Evolutionary conservation across 192 early-diverging fungal genomes (phyloP).

Genomic region (Rhizophagus clarus): DNA sequence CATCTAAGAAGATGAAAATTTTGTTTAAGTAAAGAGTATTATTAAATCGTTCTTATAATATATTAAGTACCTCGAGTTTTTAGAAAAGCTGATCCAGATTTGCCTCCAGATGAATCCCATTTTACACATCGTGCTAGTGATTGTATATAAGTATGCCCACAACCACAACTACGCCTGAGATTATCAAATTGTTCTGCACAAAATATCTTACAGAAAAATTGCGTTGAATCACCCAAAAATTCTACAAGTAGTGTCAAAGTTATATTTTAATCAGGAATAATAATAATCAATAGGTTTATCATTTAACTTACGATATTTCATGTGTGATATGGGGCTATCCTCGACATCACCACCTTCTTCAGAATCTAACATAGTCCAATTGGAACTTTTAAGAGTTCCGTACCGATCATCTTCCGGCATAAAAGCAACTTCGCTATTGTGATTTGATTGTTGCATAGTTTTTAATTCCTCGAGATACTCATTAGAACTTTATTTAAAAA

Average conservation of each 20-base stretch:
- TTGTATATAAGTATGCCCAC: slow-evolving; percentile 81
- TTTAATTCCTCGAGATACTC: slow-evolving; percentile 72
- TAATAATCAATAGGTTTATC: not conserved
- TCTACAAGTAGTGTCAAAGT: slow-evolving; percentile 37
- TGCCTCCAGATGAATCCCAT: slow-evolving; percentile 86
- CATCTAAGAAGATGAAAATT: slow-evolving; percentile 52
- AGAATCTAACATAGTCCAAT: slow-evolving; percentile 10
- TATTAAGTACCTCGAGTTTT: slow-evolving; percentile 68
- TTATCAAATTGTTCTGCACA: slow-evolving; percentile 94
- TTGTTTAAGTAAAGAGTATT: not conserved
- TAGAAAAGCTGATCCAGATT: slow-evolving; percentile 88
- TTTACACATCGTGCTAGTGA: slow-evolving; percentile 85
- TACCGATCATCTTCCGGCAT: slow-evolving; percentile 36
- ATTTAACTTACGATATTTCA: slow-evolving; percentile 66
- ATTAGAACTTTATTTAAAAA: slow-evolving; percentile 49
- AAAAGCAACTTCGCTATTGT: slow-evolving; percentile 33
- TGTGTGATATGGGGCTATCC: slow-evolving; percentile 70
- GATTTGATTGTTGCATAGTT: slow-evolving; percentile 42
- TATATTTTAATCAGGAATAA: not conserved
- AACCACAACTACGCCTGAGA: slow-evolving; percentile 79
- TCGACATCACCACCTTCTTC: slow-evolving; percentile 56
- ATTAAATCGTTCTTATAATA: slow-evolving; percentile 14
- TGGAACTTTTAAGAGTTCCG: slow-evolving; percentile 25
- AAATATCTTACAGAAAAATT: slow-evolving; percentile 87
- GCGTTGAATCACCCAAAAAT: slow-evolving; percentile 74